phyloP scores from a whole-genome alignment of 208 protist genomes.

The Leishmania gerbilli region DNA sequence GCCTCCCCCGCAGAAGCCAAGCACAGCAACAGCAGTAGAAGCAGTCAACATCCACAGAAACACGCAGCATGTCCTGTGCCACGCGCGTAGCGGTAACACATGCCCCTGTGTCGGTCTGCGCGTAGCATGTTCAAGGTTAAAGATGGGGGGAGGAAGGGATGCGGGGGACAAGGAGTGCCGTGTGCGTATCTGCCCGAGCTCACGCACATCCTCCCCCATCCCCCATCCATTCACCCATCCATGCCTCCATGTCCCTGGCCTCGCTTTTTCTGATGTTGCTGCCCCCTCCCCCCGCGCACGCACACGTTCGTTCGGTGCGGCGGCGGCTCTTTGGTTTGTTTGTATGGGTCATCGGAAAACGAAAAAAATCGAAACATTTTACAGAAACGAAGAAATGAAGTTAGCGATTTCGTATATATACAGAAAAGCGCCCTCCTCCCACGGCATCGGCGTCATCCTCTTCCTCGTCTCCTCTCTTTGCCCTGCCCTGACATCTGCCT shows the following conservation, averaged over 20 bases:
- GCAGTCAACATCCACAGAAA: not conserved
- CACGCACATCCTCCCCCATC: not conserved
- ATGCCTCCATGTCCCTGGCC: not conserved
- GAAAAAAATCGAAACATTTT: not conserved
- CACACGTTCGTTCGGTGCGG: not conserved
- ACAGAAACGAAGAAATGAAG: slow-evolving; percentile 1
- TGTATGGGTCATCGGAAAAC: not conserved
- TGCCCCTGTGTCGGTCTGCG: not conserved
- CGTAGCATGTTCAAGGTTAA: not conserved
- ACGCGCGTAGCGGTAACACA: not conserved
- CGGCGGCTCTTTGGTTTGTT: not conserved
- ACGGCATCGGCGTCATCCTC: not conserved
- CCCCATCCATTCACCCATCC: not conserved
- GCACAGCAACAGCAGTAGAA: not conserved
- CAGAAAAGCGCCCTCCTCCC: not conserved
- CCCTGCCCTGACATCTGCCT: not conserved
- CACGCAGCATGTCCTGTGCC: not conserved
- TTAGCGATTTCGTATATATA: slow-evolving; percentile 1
- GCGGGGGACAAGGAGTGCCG: not conserved
- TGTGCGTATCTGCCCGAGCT: not conserved
- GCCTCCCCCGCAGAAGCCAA: not conserved
- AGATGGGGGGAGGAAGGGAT: not conserved
- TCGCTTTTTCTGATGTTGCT: not conserved
- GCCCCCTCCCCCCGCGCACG: not conserved
- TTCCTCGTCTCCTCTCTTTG: not conserved